A percentile compares a stretch with the other conserved stretches of the same genome.
These are phyloP conservation scores for Sporothrix pallida DNA, from an alignment of 2,329 filamentous ascomycete genomes.

Conservation along the genomic window DNA sequence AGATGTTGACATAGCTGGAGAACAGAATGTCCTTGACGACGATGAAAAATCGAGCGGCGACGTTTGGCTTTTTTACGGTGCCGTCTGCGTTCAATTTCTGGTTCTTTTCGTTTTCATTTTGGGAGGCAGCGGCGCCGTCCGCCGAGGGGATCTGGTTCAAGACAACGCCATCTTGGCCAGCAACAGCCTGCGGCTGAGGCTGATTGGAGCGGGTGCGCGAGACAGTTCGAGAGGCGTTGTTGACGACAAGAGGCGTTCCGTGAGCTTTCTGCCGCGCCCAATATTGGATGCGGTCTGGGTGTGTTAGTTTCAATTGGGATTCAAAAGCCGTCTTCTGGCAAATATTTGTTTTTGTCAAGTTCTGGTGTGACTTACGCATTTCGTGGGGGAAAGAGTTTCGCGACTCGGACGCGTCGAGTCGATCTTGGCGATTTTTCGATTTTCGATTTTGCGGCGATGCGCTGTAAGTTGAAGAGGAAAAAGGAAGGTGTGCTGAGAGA, in stretches of 20 bases:
- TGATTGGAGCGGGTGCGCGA: slow-evolving; percentile 11
- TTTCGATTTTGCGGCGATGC: neutral
- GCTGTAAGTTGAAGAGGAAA: neutral
- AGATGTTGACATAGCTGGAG: slow-evolving; percentile 68
- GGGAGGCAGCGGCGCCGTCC: neutral
- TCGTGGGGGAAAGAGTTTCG: slow-evolving; percentile 6
- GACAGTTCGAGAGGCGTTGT: slow-evolving; percentile 6
- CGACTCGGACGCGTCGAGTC: slow-evolving; percentile 29
- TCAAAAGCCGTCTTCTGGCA: no score
- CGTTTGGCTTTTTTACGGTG: slow-evolving; percentile 33
- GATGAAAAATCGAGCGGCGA: slow-evolving; percentile 49
- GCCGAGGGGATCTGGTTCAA: neutral
- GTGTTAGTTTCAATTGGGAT: neutral
- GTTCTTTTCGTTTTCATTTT: slow-evolving; percentile 33
- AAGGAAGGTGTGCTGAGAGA: neutral
- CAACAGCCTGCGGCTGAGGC: neutral
- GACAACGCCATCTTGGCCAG: slow-evolving; percentile 10
- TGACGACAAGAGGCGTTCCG: slow-evolving; percentile 38
- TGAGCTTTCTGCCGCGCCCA: slow-evolving; percentile 44
- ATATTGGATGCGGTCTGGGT: slow-evolving; percentile 42
- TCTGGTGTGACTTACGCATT: slow-evolving; percentile 26
- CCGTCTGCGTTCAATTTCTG: neutral
- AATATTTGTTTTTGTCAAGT: no score
- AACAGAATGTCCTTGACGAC: slow-evolving; percentile 60
- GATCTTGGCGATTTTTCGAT: slow-evolving; percentile 19